Conservation (phyloP, 2,329 filamentous ascomycete species). For the Periconia digitata region DNA sequence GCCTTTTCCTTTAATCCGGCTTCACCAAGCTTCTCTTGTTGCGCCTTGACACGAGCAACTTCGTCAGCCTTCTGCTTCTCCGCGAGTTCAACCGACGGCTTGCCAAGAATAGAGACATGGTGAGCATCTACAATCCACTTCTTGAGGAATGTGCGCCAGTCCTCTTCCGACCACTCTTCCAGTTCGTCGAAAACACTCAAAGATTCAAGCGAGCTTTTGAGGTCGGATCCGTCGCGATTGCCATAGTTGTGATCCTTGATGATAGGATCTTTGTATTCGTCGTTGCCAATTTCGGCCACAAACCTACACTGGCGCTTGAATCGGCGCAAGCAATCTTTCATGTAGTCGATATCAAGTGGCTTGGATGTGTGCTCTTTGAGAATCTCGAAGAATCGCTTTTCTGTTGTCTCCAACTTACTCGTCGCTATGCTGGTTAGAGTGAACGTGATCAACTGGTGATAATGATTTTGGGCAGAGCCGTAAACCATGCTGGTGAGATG, state of each 20-base stretch:
- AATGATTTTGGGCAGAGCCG: constrained; percentile 76
- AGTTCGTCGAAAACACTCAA: constrained; percentile 64
- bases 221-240: constrained; percentile 69
- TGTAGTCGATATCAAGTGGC: constrained; percentile 84
- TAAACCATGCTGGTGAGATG: constrained; percentile 85
- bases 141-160: constrained; percentile 81
- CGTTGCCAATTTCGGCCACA: constrained; percentile 76
- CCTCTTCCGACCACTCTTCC: constrained; percentile 75
- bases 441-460: constrained; percentile 82
- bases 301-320: constrained; percentile 82
- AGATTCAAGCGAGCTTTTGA: constrained; percentile 43
- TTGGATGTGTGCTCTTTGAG: constrained; percentile 78
- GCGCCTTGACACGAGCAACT: constrained; percentile 72
- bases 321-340: constrained; percentile 82
- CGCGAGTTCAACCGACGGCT: constrained; percentile 78
- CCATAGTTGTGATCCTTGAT: constrained; percentile 94
- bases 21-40: constrained; percentile 77
- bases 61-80: constrained; percentile 82
- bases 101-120: constrained; percentile 85
- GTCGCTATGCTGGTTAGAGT: constrained; percentile 85
- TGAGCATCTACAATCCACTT: constrained; percentile 84
- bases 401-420: constrained; percentile 78
- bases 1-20: constrained; percentile 76
- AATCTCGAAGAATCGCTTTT: constrained; percentile 81
- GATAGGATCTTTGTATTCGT: constrained; percentile 80